Percentiles rank a stretch among this genome's conserved stretches.
phyloP scores from a whole-genome alignment of 176 grass and related monocot species.

The Pontederia paniculata region DNA sequence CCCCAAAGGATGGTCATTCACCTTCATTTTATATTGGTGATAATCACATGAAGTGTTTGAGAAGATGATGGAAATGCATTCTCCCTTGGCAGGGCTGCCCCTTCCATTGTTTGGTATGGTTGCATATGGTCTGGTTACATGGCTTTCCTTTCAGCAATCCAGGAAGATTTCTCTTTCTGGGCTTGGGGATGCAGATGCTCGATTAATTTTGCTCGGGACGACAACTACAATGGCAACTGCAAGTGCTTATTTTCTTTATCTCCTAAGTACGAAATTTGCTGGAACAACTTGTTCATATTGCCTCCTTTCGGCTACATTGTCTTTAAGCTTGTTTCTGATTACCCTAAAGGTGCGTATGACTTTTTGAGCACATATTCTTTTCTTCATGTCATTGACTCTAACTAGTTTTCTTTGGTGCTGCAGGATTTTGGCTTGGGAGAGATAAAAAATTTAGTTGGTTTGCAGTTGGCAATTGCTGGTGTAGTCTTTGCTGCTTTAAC shows the following conservation, averaged over 20 bases:
- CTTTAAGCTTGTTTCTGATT: slow-evolving; percentile 71
- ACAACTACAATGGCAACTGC: slow-evolving; percentile 86
- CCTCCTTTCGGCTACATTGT: slow-evolving; percentile 62
- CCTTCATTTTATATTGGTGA: too few species aligned
- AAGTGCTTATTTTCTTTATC: slow-evolving; percentile 81
- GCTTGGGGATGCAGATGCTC: slow-evolving; percentile 41
- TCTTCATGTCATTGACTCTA: background rate
- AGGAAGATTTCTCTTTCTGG: slow-evolving; percentile 33
- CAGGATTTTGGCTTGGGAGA: slow-evolving; percentile 68
- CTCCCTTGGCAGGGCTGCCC: slow-evolving; percentile 54
- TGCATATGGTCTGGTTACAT: slow-evolving; percentile 52
- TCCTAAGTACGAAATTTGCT: slow-evolving; percentile 69
- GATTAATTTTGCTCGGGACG: slow-evolving; percentile 46
- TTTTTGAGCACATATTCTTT: background rate
- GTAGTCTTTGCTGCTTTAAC: slow-evolving; percentile 60
- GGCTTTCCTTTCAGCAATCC: slow-evolving; percentile 64
- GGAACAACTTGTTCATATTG: slow-evolving; percentile 78
- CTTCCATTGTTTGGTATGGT: slow-evolving; percentile 59
- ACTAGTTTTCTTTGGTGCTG: slow-evolving; percentile 5
- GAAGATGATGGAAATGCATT: too few species aligned
- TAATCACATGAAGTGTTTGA: too few species aligned
- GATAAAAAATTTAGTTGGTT: slow-evolving; percentile 47
- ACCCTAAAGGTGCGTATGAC: slow-evolving; percentile 54
- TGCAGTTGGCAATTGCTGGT: slow-evolving; percentile 60
- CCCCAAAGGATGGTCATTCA: too few species aligned